Percentiles rank a stretch among this genome's conserved stretches.
phyloP scores from a whole-genome alignment of 2,329 filamentous ascomycete species.

The Phoma sp. region DNA sequence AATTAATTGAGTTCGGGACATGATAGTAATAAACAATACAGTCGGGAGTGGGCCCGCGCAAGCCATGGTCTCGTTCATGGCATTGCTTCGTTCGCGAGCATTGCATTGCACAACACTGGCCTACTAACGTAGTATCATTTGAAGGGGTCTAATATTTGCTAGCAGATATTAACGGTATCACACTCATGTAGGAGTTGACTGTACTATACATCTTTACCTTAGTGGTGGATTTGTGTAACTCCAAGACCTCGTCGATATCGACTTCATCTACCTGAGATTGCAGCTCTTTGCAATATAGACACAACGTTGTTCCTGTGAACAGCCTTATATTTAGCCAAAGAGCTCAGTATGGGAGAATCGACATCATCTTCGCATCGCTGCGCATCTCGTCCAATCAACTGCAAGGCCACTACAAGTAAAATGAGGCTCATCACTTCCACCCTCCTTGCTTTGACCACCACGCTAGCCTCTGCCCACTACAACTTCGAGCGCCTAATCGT shows the following conservation, averaged over 20 bases:
- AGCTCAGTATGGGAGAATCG: not conserved
- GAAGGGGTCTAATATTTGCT: no score
- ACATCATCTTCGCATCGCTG: not conserved
- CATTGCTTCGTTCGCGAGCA: not conserved
- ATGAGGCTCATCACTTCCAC: slow-evolving; percentile 5
- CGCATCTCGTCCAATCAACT: not conserved
- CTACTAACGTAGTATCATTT: no score
- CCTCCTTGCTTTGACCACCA: slow-evolving; percentile 37
- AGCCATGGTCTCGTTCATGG: no score
- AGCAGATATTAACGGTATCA: not conserved
- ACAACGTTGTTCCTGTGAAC: not conserved
- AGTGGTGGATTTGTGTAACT: not conserved
- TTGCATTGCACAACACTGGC: no score
- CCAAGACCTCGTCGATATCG: not conserved
- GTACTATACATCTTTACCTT: not conserved
- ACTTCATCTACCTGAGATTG: slow-evolving; percentile 7
- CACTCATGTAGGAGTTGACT: not conserved
- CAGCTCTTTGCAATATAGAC: not conserved
- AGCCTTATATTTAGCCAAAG: not conserved
- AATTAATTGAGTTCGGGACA: not conserved
- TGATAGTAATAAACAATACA: no score
- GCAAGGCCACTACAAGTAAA: not conserved
- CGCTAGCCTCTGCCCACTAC: slow-evolving; percentile 42
- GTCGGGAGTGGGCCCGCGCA: no score
- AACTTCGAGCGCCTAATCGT: slow-evolving; percentile 49